phyloP scores from a whole-genome alignment of 129 eudicot species.

The Heracleum sosnowskyi region DNA sequence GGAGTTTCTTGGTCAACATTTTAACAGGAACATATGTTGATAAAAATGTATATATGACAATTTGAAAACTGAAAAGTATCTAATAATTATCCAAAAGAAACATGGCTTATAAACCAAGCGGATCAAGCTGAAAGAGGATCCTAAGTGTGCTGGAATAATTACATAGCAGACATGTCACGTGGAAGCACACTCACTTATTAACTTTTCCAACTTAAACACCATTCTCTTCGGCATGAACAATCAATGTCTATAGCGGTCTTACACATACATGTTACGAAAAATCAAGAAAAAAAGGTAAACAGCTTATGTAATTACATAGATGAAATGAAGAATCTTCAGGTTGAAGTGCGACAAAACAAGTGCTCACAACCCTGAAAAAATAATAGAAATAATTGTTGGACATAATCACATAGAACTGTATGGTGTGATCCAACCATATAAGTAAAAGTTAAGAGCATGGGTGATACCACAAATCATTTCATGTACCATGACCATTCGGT shows the following conservation, averaged over 20 bases:
- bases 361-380: conserved; percentile 4
- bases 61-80: background rate
- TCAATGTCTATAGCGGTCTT: background rate
- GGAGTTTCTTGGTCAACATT: background rate
- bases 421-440: background rate
- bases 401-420: background rate
- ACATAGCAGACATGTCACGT: background rate
- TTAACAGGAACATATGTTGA: background rate
- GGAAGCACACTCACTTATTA: background rate
- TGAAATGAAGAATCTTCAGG: background rate
- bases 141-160: background rate
- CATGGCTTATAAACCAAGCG: background rate
- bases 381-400: background rate
- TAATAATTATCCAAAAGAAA: background rate
- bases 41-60: background rate
- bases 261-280: background rate
- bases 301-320: background rate
- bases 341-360: background rate
- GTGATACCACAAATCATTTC: background rate
- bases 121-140: background rate
- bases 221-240: background rate
- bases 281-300: background rate
- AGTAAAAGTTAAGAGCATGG: background rate
- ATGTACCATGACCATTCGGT: background rate
- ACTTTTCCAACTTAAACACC: background rate